Base-by-base conservation (phyloP, 306 rosid genomes). In the Hippophae tibetana region DNA sequence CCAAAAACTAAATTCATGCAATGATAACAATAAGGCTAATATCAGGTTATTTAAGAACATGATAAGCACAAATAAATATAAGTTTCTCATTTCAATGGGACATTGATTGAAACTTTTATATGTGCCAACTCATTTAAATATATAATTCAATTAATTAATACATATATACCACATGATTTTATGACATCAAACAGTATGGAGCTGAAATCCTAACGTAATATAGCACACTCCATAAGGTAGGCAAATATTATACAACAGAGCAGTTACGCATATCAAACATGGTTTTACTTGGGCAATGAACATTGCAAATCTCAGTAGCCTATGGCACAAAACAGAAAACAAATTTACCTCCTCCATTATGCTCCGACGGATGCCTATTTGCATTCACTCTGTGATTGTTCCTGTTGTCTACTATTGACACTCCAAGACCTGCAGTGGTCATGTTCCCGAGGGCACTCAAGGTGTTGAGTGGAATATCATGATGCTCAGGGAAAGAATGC, bases 401-500 rank as follows among this genome's bases (percentile, higher is more conserved):
- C 76, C 80, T 82, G 76, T 69, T 59, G 61, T 72, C 84, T 67
- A 74, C 77, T 67, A 81, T 86, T 53, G 72, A 60, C 53, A 77
- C 57, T 67, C 86, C 79, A 55, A 77, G 71, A 62, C 84, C 76
- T 57, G 70, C 63, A 70, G 57, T 81, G 62, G 78, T 74, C 62
- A 64, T 63, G 65, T 68, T 72, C 57, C 72, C 61, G 38, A 79
- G 71, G 67, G 78, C 50, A 66, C 78, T 76, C 52, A 73, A 47
- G 56, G 68, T 60, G 70, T 65, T 77, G 71, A 69, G 64, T 52
- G 87, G 64, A 64, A 76, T 70, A 43, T 79, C 86, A 41, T 70
- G 74, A 65, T 75, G 73, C 70, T 87, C 89, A 1, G 95, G 95
- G 7, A 87, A 74, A 43, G 95, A 87, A 78, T 81, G 86, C 54